These are phyloP conservation scores for Conticribra guillardii DNA, from an alignment of 108 stramenopile genomes.

Conservation along the genomic window DNA sequence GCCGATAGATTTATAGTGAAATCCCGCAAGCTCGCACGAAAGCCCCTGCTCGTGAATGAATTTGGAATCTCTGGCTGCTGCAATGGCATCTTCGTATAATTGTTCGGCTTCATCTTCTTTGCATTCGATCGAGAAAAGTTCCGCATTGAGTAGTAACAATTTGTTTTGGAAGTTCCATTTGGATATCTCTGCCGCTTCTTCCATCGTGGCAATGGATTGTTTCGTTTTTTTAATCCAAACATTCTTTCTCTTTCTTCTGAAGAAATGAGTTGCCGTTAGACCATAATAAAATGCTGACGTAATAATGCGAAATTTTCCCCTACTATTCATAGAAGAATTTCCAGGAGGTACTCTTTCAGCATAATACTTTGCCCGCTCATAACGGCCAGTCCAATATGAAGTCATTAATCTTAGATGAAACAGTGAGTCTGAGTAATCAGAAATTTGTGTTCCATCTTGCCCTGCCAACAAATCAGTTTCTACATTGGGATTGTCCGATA, in stretches of 20 bases:
- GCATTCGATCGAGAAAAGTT: slow-evolving; percentile 11
- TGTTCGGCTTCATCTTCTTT: slow-evolving; percentile 15
- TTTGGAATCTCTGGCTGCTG: slow-evolving; percentile 10
- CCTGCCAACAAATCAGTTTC: neutral
- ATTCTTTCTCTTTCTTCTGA: neutral
- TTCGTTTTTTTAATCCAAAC: neutral
- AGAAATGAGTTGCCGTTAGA: neutral
- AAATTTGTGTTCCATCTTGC: neutral
- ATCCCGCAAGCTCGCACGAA: slow-evolving; percentile 9
- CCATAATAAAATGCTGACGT: neutral
- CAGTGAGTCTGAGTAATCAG: neutral
- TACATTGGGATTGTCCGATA: neutral
- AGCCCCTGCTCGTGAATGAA: slow-evolving; percentile 35
- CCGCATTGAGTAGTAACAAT: slow-evolving; percentile 25
- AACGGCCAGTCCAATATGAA: neutral
- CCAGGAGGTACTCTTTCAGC: neutral
- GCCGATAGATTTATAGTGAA: slow-evolving; percentile 7
- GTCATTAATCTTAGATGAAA: neutral
- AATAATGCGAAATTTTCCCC: neutral
- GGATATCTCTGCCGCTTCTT: slow-evolving; percentile 9
- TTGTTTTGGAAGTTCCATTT: slow-evolving; percentile 35
- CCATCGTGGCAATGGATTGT: slow-evolving; percentile 1
- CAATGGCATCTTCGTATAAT: slow-evolving; percentile 21
- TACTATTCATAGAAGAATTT: neutral
- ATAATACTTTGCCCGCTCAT: neutral